phyloP scores from a whole-genome alignment of 371 early-diverging fungal genomes.

The Apophysomyces trapeziformis region DNA sequence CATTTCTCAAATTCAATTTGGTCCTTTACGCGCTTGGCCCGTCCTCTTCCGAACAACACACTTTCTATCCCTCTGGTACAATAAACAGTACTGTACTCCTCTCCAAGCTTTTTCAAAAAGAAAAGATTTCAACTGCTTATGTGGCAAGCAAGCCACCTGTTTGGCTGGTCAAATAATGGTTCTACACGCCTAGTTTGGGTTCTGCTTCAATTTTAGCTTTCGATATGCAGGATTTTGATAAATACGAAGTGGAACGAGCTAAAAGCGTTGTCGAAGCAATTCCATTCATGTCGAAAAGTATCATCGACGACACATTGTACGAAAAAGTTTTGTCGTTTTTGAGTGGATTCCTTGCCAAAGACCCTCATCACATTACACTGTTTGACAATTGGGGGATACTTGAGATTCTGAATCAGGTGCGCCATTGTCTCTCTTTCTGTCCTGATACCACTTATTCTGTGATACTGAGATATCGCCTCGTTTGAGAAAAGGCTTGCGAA shows the following conservation, averaged over 20 bases:
- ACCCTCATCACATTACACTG: slow-evolving; percentile 8
- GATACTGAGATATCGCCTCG: not conserved
- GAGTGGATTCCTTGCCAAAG: slow-evolving; percentile 19
- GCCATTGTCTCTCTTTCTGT: not conserved
- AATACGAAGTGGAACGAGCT: slow-evolving; percentile 32
- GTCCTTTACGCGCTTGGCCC: too few species aligned
- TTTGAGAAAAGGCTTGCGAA: slow-evolving; percentile 27
- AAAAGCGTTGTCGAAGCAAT: slow-evolving; percentile 36
- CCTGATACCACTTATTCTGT: slow-evolving; percentile 5
- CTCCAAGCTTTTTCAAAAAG: too few species aligned
- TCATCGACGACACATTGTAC: slow-evolving; percentile 52
- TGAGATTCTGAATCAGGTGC: slow-evolving; percentile 28
- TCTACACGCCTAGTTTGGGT: too few species aligned
- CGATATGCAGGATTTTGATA: not conserved
- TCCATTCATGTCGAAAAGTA: slow-evolving; percentile 44
- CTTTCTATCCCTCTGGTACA: too few species aligned
- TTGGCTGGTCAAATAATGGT: too few species aligned
- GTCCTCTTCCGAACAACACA: too few species aligned
- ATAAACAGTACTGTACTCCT: too few species aligned
- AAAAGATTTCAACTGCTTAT: too few species aligned
- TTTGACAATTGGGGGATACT: slow-evolving; percentile 25
- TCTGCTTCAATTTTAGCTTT: not conserved
- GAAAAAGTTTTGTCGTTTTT: slow-evolving; percentile 50
- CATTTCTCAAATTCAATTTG: too few species aligned
- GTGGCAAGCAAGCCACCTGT: too few species aligned